Conservation (phyloP, 306 rosid genomes). For the Citrullus colocynthis region DNA sequence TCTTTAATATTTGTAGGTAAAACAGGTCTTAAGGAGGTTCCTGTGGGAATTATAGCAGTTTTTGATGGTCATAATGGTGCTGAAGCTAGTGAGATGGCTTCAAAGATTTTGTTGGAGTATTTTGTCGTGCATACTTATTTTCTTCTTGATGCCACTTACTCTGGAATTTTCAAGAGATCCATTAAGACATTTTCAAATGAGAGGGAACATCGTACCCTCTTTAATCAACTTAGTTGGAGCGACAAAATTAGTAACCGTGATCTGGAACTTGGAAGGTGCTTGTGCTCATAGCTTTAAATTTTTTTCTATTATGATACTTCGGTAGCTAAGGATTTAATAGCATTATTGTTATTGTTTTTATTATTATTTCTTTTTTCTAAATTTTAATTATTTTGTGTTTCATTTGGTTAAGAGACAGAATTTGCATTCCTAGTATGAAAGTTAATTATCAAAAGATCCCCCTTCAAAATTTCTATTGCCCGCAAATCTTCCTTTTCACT, state of each 20-base stretch:
- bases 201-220: slow-evolving; percentile 24
- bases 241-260: slow-evolving; percentile 35
- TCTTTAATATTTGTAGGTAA: slow-evolving; percentile 29
- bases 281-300: neutral
- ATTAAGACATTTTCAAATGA: slow-evolving; percentile 24
- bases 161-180: slow-evolving; percentile 34
- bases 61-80: slow-evolving; percentile 95
- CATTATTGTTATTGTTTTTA: neutral
- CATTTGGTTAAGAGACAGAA: neutral
- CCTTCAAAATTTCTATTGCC: neutral
- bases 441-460: neutral
- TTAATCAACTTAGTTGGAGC: slow-evolving; percentile 33
- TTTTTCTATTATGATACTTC: neutral
- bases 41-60: slow-evolving; percentile 72
- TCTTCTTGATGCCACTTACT: slow-evolving; percentile 79
- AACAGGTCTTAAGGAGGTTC: slow-evolving; percentile 62
- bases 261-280: slow-evolving; percentile 46
- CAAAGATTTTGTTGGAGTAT: slow-evolving; percentile 76
- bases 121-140: slow-evolving; percentile 79
- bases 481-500: neutral
- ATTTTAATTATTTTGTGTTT: neutral
- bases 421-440: neutral
- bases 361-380: no score
- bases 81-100: slow-evolving; percentile 93
- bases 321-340: neutral